Evolutionary conservation across 73 alveolate species (phyloP).

Genomic region (Symbiodinium natans): DNA sequence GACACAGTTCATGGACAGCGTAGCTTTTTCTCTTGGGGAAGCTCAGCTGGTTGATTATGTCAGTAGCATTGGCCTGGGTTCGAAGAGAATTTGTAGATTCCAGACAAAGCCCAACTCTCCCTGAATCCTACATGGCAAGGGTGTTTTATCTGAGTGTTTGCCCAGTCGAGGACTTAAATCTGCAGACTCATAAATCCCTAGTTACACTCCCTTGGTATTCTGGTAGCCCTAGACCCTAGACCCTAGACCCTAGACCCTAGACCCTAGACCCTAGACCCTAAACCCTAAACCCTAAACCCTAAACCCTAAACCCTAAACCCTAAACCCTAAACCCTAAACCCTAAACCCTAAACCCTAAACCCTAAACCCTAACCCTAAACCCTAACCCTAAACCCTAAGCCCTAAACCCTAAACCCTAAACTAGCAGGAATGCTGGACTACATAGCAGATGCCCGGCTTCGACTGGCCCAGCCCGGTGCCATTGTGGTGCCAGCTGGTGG

Average conservation of each 20-base stretch:
- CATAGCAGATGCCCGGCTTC: conserved; percentile 84
- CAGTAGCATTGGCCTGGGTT: too few relatives aligned
- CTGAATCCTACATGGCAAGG: too few relatives aligned
- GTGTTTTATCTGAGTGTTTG: too few relatives aligned
- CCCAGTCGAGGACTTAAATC: too few relatives aligned
- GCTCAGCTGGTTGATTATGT: too few relatives aligned
- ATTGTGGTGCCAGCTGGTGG: conserved; percentile 71
- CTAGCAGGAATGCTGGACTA: conserved; percentile 83
- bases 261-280: neutral
- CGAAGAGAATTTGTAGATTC: too few relatives aligned
- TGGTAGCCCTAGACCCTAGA: too few relatives aligned
- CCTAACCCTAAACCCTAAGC: neutral
- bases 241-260: neutral
- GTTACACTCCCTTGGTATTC: too few relatives aligned
- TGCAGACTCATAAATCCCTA: too few relatives aligned
- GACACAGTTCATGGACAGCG: too few relatives aligned
- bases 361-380: neutral
- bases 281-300: neutral
- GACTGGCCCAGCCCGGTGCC: conserved; percentile 52
- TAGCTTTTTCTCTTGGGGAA: too few relatives aligned
- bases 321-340: neutral
- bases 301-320: neutral
- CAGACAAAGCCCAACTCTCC: too few relatives aligned
- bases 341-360: neutral
- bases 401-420: neutral